A percentile compares a stretch with the other conserved stretches of the same genome.
Conservation (phyloP, 1,284 basidiomycete species). For the Entoloma clypeatum region DNA sequence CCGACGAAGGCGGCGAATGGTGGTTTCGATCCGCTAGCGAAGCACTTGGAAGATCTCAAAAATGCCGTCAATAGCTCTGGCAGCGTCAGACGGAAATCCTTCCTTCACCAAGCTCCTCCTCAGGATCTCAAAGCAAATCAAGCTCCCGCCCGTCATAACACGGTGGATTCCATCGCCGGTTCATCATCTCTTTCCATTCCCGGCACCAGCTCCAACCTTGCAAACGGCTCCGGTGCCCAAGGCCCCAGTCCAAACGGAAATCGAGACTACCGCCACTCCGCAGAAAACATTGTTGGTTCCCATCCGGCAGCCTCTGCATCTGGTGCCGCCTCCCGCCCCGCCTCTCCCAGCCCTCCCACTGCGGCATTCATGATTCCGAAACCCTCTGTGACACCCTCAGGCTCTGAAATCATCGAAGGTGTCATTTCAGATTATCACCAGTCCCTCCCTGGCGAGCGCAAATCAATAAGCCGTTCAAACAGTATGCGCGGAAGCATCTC, state of each 20-base stretch:
- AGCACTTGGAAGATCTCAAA: conserved; percentile 58
- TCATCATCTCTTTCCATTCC: conserved; percentile 28
- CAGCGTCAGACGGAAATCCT: conserved; percentile 38
- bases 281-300: conserved; percentile 71
- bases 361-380: conserved; percentile 77
- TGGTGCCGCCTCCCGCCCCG: conserved; percentile 69
- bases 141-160: conserved; percentile 23
- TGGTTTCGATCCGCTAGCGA: conserved; percentile 65
- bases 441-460: conserved; percentile 83
- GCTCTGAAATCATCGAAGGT: conserved; percentile 49
- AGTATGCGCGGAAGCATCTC: conserved; percentile 46
- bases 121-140: conserved; percentile 23
- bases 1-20: conserved; percentile 25
- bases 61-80: conserved; percentile 39
- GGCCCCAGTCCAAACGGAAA: conserved; percentile 22
- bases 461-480: conserved; percentile 38
- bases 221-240: conserved; percentile 17
- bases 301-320: conserved; percentile 46
- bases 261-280: conserved; percentile 63
- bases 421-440: conserved; percentile 79
- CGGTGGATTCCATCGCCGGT: conserved; percentile 19
- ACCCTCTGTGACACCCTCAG: conserved; percentile 37
- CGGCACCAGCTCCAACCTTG: conserved; percentile 12
- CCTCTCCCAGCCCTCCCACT: conserved; percentile 68
- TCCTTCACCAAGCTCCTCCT: conserved; percentile 27